Evolutionary conservation across 768 basidiomycete species (phyloP).

Genomic region (Boletus huronensis): DNA sequence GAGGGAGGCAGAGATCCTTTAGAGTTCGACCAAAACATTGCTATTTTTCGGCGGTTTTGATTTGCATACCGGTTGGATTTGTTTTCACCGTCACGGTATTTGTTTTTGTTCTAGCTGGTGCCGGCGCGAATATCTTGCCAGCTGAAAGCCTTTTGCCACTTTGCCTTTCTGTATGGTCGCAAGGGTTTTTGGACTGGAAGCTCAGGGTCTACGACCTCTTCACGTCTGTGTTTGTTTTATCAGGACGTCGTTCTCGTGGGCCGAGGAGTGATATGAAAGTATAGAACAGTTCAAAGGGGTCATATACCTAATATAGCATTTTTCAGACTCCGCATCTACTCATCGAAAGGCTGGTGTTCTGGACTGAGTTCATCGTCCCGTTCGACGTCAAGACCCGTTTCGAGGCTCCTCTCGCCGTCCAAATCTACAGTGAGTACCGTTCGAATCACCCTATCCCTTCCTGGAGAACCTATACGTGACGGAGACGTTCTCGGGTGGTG

Average conservation of each 20-base stretch:
- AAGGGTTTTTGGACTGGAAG: neutral
- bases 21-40: neutral
- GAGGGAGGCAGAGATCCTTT: conserved; percentile 6
- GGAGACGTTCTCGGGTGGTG: conserved; percentile 23
- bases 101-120: neutral
- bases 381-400: conserved; percentile 37
- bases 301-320: conserved; percentile 7
- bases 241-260: neutral
- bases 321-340: conserved; percentile 25
- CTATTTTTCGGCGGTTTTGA: neutral
- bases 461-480: conserved; percentile 2
- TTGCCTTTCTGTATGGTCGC: neutral
- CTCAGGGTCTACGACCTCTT: neutral
- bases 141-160: neutral
- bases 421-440: conserved; percentile 23
- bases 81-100: neutral
- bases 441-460: neutral
- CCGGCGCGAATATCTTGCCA: neutral
- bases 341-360: conserved; percentile 2
- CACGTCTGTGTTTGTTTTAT: neutral
- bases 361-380: conserved; percentile 26
- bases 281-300: neutral
- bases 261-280: neutral
- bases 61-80: neutral
- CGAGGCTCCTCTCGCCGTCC: conserved; percentile 26